Base-by-base conservation (phyloP, 2,329 filamentous ascomycete genomes). In the Fusarium sulawesiense region DNA sequence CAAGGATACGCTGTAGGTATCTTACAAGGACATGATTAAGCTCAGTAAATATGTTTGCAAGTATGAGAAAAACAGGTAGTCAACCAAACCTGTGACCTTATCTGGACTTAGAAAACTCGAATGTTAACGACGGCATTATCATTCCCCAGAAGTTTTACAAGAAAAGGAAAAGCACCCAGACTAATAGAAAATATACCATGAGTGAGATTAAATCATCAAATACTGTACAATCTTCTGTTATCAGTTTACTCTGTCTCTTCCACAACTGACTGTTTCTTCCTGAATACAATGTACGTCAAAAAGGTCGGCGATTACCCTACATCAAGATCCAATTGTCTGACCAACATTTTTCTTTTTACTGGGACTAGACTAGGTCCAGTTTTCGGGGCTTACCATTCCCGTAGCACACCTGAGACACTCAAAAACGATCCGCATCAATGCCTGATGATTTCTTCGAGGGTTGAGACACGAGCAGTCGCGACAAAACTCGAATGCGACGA, bases 351-450 rank as follows among this genome's bases (percentile, higher is more conserved):
- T 18, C 23, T 42, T 29, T 21, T 53, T 20, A 32, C 18, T 25
- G 16, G 18, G 21, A 32, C 25, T 29, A 16, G 30, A 37, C 34
- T 30, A 50, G 20, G 8, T 11, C n/a, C 23, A 14, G 10, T 47
- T 27, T 29, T 40, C 63, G 63, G 63, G 11, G 32, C 18, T 20
- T 29, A 20, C 20, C 23, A 6, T 66, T 55, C 63, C 55, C 55
- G 63, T 44, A 27, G 48, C 56, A 55, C 6, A 66, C 37, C 27
- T 66, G 63, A 66, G 44, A 66, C 63, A 49, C 18, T 49, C 55
- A 3, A 16, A 23, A 9, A 34, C 14, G 6, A 44, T 49, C 62
- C 48, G 55, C n/a, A 40, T 66, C 32, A 46, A 66, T 66, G 63
- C 63, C 55, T 49, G 55, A n/a, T 14, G 37, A 8, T 32, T 40